Evolutionary conservation across 75 land plant species (phyloP).

Genomic region (Chamaecyparis obtusa): DNA sequence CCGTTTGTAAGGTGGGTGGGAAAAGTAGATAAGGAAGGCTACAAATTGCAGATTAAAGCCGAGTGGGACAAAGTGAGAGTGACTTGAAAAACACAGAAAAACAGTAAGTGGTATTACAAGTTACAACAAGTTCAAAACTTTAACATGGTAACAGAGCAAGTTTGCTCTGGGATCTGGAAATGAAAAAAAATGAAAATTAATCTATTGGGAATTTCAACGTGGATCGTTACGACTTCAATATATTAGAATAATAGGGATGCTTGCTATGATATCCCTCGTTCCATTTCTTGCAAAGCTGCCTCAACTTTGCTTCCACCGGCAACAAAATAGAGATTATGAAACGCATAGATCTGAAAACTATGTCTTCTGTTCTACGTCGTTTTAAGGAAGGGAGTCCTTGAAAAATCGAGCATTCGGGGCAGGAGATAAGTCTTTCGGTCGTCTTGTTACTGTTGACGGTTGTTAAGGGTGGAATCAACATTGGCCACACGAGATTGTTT

Average conservation of each 20-base stretch:
- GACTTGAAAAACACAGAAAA: too few species aligned
- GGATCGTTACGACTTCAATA: not conserved
- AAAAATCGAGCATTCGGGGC: conserved; percentile 36
- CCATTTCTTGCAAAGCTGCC: conserved; percentile 48
- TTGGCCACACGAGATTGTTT: conserved; percentile 2
- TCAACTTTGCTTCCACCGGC: conserved; percentile 26
- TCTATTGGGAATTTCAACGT: not conserved
- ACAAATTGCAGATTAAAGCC: too few species aligned
- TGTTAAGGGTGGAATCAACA: not conserved
- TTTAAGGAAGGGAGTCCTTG: not conserved
- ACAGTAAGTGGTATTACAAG: too few species aligned
- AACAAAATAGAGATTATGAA: not conserved
- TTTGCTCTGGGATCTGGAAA: too few species aligned
- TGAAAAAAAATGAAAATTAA: too few species aligned
- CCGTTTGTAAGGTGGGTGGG: too few species aligned
- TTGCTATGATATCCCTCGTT: conserved; percentile 31
- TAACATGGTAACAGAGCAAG: too few species aligned
- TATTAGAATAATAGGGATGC: conserved; percentile 1
- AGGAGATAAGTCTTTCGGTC: conserved; percentile 30
- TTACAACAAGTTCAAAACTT: too few species aligned
- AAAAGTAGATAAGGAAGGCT: too few species aligned
- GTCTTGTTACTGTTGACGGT: not conserved
- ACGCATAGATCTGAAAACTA: not conserved
- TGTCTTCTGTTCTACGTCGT: not conserved
- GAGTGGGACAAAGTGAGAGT: too few species aligned